phyloP scores from a whole-genome alignment of 108 stramenopile species.

The Licmophora abbreviata region DNA sequence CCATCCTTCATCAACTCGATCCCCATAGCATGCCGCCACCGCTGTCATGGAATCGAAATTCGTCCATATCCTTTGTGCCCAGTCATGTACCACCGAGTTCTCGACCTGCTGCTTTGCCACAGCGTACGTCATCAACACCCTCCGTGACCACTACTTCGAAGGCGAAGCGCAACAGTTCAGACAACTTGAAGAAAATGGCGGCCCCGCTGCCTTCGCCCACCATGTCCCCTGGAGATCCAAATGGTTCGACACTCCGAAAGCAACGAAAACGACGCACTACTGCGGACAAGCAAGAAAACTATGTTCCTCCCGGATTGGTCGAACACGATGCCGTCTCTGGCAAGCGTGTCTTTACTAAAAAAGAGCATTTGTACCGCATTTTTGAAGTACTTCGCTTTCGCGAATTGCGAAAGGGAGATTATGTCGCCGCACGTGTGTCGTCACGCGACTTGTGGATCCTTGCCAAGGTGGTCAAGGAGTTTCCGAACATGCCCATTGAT shows the following conservation, averaged over 20 bases:
- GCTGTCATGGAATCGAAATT: background rate
- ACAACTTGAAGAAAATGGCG: background rate
- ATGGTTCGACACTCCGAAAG: slow-evolving; percentile 58
- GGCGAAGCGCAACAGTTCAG: background rate
- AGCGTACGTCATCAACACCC: background rate
- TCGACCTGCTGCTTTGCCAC: slow-evolving; percentile 7
- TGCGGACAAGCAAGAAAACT: background rate
- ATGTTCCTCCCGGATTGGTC: slow-evolving; percentile 9
- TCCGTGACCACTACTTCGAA: background rate
- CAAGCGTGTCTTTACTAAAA: slow-evolving; percentile 39
- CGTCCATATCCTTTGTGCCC: background rate
- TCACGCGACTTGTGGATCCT: slow-evolving; percentile 68
- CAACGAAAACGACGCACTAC: slow-evolving; percentile 33
- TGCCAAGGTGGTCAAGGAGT: slow-evolving; percentile 49
- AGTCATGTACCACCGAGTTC: slow-evolving; percentile 3
- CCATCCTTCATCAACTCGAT: slow-evolving; percentile 52
- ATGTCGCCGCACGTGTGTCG: slow-evolving; percentile 45
- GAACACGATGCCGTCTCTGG: slow-evolving; percentile 31
- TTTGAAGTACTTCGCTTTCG: slow-evolving; percentile 57
- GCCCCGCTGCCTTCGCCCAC: background rate
- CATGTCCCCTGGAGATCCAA: slow-evolving; percentile 26
- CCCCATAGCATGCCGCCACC: slow-evolving; percentile 8
- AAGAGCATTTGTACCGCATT: slow-evolving; percentile 43
- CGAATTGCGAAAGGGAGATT: slow-evolving; percentile 48
- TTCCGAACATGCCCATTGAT: slow-evolving; percentile 16